A percentile compares a stretch with the other conserved stretches of the same genome.
phyloP scores from a whole-genome alignment of 208 protist genomes.

The Trypanosoma platydactyli region DNA sequence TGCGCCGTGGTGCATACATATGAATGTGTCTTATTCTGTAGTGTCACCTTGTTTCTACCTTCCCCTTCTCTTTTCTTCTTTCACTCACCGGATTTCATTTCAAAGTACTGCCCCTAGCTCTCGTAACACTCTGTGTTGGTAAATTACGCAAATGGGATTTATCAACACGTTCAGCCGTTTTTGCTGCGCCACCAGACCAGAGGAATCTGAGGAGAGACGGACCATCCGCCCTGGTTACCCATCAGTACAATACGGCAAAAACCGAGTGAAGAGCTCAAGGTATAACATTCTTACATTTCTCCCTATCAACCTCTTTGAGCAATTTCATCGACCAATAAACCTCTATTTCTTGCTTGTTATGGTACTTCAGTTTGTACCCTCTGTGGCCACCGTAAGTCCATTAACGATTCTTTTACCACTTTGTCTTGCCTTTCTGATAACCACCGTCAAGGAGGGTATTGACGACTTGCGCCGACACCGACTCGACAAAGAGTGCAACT shows the following conservation, averaged over 20 bases:
- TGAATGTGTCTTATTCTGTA: background rate
- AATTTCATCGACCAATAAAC: constrained; percentile 95
- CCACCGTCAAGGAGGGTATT: constrained; percentile 91
- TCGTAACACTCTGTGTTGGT: background rate
- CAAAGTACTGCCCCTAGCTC: too few species aligned
- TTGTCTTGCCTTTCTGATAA: constrained; percentile 87
- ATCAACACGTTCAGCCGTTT: background rate
- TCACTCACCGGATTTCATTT: too few species aligned
- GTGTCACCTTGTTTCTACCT: background rate
- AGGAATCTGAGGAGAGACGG: constrained; percentile 39
- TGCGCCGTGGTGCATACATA: background rate
- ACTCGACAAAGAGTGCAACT: constrained; percentile 67
- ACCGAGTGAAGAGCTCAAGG: constrained; percentile 91
- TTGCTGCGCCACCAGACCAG: constrained; percentile 1
- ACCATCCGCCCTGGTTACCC: constrained; percentile 36
- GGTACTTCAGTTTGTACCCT: constrained; percentile 84
- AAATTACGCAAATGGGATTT: constrained; percentile 6
- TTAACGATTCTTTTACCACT: constrained; percentile 90
- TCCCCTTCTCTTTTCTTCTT: constrained; percentile 1
- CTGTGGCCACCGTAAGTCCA: constrained; percentile 85
- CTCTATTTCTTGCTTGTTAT: constrained; percentile 94
- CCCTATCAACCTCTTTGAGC: constrained; percentile 94
- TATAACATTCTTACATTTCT: constrained; percentile 96
- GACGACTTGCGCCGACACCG: constrained; percentile 86
- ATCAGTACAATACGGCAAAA: constrained; percentile 50